Conservation (phyloP, 2,329 filamentous ascomycete genomes). For the Pseudogymnoascus verrucosus region DNA sequence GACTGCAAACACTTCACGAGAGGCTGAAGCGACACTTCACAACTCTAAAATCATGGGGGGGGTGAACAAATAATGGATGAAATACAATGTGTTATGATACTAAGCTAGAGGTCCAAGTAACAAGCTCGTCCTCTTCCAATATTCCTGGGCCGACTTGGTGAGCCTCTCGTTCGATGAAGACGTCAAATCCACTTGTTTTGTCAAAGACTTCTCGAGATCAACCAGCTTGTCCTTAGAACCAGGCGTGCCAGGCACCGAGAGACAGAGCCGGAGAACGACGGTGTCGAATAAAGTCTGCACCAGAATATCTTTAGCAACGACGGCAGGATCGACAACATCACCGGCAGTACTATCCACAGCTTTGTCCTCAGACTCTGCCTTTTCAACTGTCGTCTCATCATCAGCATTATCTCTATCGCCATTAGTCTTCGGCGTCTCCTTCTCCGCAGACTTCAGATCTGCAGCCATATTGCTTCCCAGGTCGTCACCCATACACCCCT, state of each 20-base stretch:
- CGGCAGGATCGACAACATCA: neutral
- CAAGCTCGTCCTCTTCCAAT: conserved; percentile 75
- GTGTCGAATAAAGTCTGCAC: conserved; percentile 58
- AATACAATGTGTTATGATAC: neutral
- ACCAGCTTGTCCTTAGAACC: conserved; percentile 37
- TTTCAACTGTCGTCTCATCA: neutral
- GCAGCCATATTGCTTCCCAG: conserved; percentile 38
- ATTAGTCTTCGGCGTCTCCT: conserved; percentile 14
- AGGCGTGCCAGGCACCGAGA: conserved; percentile 28
- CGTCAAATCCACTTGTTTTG: conserved; percentile 40
- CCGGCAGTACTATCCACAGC: neutral
- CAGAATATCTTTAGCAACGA: conserved; percentile 36
- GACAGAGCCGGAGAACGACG: conserved; percentile 39
- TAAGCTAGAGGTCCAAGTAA: conserved; percentile 67
- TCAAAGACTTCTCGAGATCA: conserved; percentile 34
- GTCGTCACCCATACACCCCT: conserved; percentile 43
- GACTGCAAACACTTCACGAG: neutral
- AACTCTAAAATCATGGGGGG: neutral
- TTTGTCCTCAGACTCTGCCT: neutral
- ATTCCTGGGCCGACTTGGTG: conserved; percentile 58
- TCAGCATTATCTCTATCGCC: conserved; percentile 10
- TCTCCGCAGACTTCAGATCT: conserved; percentile 16
- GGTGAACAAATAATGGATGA: neutral
- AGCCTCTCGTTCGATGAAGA: conserved; percentile 44
- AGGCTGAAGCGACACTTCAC: neutral